These are phyloP conservation scores for Lupinus albus DNA, from an alignment of 306 rosid genomes.

Conservation along the genomic window DNA sequence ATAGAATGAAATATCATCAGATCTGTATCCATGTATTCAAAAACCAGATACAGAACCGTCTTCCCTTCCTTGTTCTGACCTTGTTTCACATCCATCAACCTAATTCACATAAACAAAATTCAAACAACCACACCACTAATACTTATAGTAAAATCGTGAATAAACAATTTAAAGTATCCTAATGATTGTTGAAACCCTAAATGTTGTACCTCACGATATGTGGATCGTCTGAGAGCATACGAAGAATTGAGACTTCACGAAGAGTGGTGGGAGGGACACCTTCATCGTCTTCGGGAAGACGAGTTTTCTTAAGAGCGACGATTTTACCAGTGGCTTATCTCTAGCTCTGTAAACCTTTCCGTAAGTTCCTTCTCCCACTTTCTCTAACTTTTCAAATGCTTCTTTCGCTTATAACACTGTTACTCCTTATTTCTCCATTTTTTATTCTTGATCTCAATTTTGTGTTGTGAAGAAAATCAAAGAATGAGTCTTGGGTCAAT, in stretches of 20 bases:
- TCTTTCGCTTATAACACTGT: constrained; percentile 77
- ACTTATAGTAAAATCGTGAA: too few relatives aligned
- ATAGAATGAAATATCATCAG: constrained; percentile 76
- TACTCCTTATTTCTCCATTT: constrained; percentile 40
- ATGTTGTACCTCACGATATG: constrained; percentile 82
- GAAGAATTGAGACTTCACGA: constrained; percentile 85
- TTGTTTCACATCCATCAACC: constrained; percentile 86
- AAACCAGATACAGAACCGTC: constrained; percentile 86
- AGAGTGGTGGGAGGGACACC: constrained; percentile 99
- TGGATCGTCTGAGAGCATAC: constrained; percentile 93
- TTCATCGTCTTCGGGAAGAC: constrained; percentile 95
- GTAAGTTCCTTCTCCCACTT: constrained; percentile 93
- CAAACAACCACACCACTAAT: too few relatives aligned
- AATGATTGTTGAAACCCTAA: too few relatives aligned
- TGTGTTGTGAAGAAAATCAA: too few relatives aligned
- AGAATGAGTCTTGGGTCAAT: neutral
- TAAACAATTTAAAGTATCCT: too few relatives aligned
- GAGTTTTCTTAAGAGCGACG: constrained; percentile 92
- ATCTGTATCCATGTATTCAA: constrained; percentile 93
- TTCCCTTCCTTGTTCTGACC: constrained; percentile 90
- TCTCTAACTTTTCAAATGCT: constrained; percentile 84
- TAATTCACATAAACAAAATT: too few relatives aligned
- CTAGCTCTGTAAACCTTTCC: constrained; percentile 89
- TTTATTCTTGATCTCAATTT: constrained; percentile 1
- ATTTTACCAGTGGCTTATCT: constrained; percentile 85